Base-by-base conservation (phyloP, 495 filamentous ascomycete species). In the Pyronema omphalodes region DNA sequence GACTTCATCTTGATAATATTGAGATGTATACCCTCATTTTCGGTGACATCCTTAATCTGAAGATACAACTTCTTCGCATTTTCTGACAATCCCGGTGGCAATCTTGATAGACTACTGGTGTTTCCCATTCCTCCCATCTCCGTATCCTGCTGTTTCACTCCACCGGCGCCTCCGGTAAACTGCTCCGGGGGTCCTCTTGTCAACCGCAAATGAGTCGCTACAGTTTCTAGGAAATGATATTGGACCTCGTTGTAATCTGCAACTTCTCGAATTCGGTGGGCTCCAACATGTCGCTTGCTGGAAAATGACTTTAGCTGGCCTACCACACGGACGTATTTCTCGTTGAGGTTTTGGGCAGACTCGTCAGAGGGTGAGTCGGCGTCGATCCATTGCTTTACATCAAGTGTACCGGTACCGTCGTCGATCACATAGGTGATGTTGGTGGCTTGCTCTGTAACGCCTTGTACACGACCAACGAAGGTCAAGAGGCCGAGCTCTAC, bases 341-440 rank as follows among this genome's bases (percentile, higher is more conserved):
- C 81, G 58, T 82, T 72, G 53, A 71, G 66, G 34, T 68, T 62
- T 57, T 74, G 76, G 33, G 66, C 56, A 68, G 75, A 74, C 34
- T 67, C 69, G 29, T 76, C 73, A 11, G 70, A 62, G 53, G 72
- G 70, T 2, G 69, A 69, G 49, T 76, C 74, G 6, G 73, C 66
- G 70, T 94, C 86, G 17, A 88, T 71, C 86, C 86, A 96, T 67
- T 84, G 78, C 73, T 94, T 95, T 40, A 86, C 88, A 72, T 98
- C 91, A 53, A 94, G 79, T 29, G 78, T 73, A 55, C 86, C 91
- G 0, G 91, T 96, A 67, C 93, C 91, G 70, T 98, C 91, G 70
- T 96, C 93, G 59, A 96, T 69, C 60, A 79, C 82, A 76, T 93
- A 95, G 35, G 84, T 93, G 56, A 84, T 74, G 71, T 94, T 93